These are phyloP conservation scores for Ustilago lituana DNA, from an alignment of 1,284 basidiomycete species.

Conservation along the genomic window DNA sequence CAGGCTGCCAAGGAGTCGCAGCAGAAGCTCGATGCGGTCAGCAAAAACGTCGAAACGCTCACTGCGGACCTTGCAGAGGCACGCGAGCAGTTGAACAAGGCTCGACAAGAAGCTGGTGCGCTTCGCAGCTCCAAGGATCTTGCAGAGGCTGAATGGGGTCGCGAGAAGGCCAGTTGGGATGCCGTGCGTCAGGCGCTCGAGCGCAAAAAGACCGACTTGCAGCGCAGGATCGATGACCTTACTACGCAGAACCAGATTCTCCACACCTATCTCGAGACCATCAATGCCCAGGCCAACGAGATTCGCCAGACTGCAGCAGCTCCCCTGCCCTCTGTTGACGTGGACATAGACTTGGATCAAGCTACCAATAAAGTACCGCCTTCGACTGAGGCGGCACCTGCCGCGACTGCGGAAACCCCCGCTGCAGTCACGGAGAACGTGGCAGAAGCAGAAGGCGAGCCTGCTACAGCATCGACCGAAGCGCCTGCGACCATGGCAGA, in stretches of 20 bases:
- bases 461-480: neutral
- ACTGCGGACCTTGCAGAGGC: conserved; percentile 79
- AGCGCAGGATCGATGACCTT: conserved; percentile 77
- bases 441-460: conserved; percentile 1
- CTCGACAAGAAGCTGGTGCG: conserved; percentile 37
- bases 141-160: conserved; percentile 75
- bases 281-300: conserved; percentile 80
- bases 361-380: conserved; percentile 34
- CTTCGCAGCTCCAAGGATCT: conserved; percentile 71
- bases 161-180: conserved; percentile 82
- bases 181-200: conserved; percentile 80
- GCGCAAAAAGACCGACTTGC: conserved; percentile 79
- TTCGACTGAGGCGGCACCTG: conserved; percentile 68
- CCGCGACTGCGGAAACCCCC: conserved; percentile 71
- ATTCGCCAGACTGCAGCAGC: conserved; percentile 72
- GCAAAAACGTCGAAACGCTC: conserved; percentile 72
- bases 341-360: conserved; percentile 41
- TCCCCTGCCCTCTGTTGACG: conserved; percentile 56
- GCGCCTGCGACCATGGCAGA: conserved; percentile 3
- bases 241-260: conserved; percentile 80
- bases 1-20: conserved; percentile 82
- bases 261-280: conserved; percentile 85
- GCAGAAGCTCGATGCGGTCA: conserved; percentile 77
- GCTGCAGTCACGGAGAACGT: neutral
- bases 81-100: conserved; percentile 49